Evolutionary conservation across 768 basidiomycete genomes (phyloP), one percentile per base, ranked within the genome.

Genomic region (Naganishia vaughanmartiniae): DNA sequence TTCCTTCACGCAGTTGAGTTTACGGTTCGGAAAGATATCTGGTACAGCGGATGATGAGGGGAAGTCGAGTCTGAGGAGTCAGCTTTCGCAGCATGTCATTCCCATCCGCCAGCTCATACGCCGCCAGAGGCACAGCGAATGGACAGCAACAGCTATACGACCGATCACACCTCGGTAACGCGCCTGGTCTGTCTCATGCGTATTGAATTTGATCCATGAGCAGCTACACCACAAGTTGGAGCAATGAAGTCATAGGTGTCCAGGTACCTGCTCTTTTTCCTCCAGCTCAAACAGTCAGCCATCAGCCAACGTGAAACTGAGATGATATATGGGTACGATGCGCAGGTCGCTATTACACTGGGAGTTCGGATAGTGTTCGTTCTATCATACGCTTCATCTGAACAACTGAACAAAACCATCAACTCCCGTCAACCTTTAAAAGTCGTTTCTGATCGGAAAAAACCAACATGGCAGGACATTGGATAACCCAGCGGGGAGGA

Each of bases 201-300:
- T 21, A 51, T 51, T 51, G 24, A 51, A 21, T 51, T 26, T 26
- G 48, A 51, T n/a, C 24, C 19, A 15, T 51, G 12, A 4, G 48
- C 21, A 51, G n/a, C 14, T 51, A 51, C 24, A 51, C 21, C 7
- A 12, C 48, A 4, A n/a, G 48, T 51, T 51, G 57, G 57, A 58
- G 57, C 31, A 36, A 58, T 58, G 57, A 58, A 58, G 57, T 58
- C 57, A 58, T 58, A 58, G 54, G 28, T 31, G 28, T 31, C 17
- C 42, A 9, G 42, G 42, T 42, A 42, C 5, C 42, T 42, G 42
- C 42, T 42, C 24, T 54, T 17, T 28, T 54, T 14, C 11, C 9
- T 54, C 14, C 9, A n/a, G n/a, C 21, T 19, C 26, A 19, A 7
- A 26, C 5, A 19, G 48, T 17, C 7, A 31, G n/a, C 10, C 1